phyloP scores from a whole-genome alignment of 352 stramenopile genomes.

The Lagenidium giganteum region DNA sequence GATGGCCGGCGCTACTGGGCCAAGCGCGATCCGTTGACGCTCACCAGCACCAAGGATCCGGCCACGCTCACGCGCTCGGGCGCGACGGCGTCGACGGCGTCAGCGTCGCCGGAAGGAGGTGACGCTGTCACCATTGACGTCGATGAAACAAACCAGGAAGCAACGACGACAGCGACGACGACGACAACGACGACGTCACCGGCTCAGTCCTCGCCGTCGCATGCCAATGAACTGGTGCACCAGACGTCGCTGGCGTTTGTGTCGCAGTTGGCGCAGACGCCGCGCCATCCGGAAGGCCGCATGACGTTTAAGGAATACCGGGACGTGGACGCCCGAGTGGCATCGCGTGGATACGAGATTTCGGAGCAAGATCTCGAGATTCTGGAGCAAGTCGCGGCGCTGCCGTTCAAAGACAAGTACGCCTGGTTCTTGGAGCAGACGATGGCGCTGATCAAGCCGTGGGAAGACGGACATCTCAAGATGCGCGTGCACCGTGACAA shows the following conservation, averaged over 20 bases:
- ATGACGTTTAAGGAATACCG: constrained; percentile 89
- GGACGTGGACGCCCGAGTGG: constrained; percentile 80
- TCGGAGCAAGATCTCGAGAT: constrained; percentile 85
- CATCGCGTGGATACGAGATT: constrained; percentile 84
- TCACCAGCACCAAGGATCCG: constrained; percentile 5
- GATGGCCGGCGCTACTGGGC: constrained; percentile 85
- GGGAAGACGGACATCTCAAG: constrained; percentile 81
- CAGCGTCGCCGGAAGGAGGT: constrained; percentile 7
- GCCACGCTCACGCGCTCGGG: constrained; percentile 1
- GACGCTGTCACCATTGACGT: constrained; percentile 3
- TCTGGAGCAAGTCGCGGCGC: constrained; percentile 73
- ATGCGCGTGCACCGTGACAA: constrained; percentile 84
- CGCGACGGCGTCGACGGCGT: constrained; percentile 3
- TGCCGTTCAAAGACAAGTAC: constrained; percentile 88
- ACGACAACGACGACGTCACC: background rate
- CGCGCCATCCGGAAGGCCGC: constrained; percentile 69
- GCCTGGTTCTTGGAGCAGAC: constrained; percentile 84
- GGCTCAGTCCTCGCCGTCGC: constrained; percentile 4
- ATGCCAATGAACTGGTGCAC: constrained; percentile 65
- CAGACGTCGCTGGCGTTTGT: constrained; percentile 84
- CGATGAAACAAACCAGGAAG: background rate
- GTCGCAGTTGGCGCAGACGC: constrained; percentile 78
- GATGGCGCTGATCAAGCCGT: constrained; percentile 78
- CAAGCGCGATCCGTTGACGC: constrained; percentile 55
- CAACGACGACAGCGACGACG: background rate